These are phyloP conservation scores for Xylaria sp. DNA, from an alignment of 2,329 filamentous ascomycete genomes.

Conservation along the genomic window DNA sequence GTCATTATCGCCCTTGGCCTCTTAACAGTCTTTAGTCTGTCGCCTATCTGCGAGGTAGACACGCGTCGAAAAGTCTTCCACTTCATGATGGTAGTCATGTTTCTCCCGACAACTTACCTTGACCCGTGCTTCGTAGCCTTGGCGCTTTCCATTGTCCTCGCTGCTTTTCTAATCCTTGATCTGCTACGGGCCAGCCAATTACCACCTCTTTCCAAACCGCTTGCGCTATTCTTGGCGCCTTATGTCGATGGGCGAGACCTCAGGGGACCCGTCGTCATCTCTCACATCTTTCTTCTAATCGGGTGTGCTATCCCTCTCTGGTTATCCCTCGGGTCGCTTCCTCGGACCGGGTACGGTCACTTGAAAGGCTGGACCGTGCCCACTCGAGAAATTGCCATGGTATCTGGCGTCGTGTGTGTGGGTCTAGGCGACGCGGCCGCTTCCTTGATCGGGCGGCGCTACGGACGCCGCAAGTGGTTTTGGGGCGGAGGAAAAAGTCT, in stretches of 20 bases:
- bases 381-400: slow-evolving; percentile 84
- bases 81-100: slow-evolving; percentile 97
- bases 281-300: slow-evolving; percentile 93
- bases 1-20: slow-evolving; percentile 77
- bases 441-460: slow-evolving; percentile 87
- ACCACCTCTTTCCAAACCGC: slow-evolving; percentile 85
- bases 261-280: slow-evolving; percentile 92
- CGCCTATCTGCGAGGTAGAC: slow-evolving; percentile 86
- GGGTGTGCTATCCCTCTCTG: slow-evolving; percentile 95
- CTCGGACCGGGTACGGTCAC: slow-evolving; percentile 65
- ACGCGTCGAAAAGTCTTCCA: slow-evolving; percentile 97
- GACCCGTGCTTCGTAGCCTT: slow-evolving; percentile 87
- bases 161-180: slow-evolving; percentile 88
- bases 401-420: slow-evolving; percentile 91
- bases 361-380: slow-evolving; percentile 80
- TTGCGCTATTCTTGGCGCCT: slow-evolving; percentile 87
- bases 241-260: slow-evolving; percentile 96
- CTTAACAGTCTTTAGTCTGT: slow-evolving; percentile 77
- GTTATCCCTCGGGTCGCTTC: slow-evolving; percentile 80
- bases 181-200: slow-evolving; percentile 90
- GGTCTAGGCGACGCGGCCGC: slow-evolving; percentile 95
- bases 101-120: slow-evolving; percentile 85
- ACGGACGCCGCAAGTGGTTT: slow-evolving; percentile 89
- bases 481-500: slow-evolving; percentile 98
- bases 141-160: slow-evolving; percentile 81